Percentiles rank a stretch among this genome's conserved stretches.
phyloP scores from a whole-genome alignment of 768 basidiomycete species.

The Amanita inopinata region DNA sequence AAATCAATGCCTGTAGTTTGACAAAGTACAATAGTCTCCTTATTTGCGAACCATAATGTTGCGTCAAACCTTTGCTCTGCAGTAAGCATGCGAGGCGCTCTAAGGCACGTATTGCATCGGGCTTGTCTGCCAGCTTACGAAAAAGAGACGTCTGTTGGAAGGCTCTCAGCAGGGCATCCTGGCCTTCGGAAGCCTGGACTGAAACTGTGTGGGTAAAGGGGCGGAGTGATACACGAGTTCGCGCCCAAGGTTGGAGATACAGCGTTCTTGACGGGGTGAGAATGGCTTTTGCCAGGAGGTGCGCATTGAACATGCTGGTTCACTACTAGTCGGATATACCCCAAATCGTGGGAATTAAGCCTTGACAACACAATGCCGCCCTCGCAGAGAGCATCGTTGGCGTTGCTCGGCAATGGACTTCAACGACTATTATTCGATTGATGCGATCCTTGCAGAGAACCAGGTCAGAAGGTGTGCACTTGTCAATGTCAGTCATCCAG shows the following conservation, averaged over 20 bases:
- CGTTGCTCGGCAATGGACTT: constrained; percentile 71
- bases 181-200: background rate
- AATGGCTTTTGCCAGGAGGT: too few species aligned
- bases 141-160: constrained; percentile 37
- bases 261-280: too few species aligned
- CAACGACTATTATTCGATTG: constrained; percentile 81
- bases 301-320: too few species aligned
- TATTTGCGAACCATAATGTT: background rate
- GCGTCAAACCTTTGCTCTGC: constrained; percentile 34
- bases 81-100: constrained; percentile 34
- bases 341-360: too few species aligned
- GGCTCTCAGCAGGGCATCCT: background rate
- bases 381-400: too few species aligned
- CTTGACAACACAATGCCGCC: too few species aligned
- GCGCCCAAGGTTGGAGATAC: too few species aligned
- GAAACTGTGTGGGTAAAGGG: background rate
- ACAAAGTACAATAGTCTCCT: constrained; percentile 3
- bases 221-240: too few species aligned
- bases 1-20: constrained; percentile 44
- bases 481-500: background rate
- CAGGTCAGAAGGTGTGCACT: constrained; percentile 37
- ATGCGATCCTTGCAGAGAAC: constrained; percentile 86
- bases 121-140: constrained; percentile 38
- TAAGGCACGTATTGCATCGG: constrained; percentile 41
- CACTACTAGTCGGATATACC: too few species aligned